Evolutionary conservation across 148 eudicot species (phyloP).

Genomic region (Amaranthus cruentus): DNA sequence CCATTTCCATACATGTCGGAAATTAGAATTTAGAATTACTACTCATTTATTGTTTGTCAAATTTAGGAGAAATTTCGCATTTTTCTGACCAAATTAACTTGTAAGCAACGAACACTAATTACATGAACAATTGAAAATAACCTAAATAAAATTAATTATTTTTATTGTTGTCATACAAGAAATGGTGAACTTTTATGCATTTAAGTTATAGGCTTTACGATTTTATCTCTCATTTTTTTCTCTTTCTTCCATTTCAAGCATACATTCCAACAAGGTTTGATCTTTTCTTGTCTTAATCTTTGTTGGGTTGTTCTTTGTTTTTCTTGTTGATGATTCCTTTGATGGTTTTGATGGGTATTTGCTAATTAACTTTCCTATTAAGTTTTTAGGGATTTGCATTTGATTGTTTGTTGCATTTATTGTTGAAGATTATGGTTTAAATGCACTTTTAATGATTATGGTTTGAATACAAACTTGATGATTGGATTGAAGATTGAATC

Average conservation of each 20-base stretch:
- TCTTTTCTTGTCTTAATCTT: not conserved
- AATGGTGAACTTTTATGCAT: not conserved
- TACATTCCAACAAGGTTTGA: slow-evolving; percentile 9
- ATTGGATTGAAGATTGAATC: slow-evolving; percentile 8
- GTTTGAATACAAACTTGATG: not conserved
- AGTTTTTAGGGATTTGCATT: slow-evolving; percentile 1
- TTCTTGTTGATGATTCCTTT: slow-evolving; percentile 1
- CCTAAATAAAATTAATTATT: not conserved
- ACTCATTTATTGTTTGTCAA: not conserved
- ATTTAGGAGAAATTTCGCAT: not conserved
- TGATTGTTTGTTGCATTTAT: slow-evolving; percentile 3
- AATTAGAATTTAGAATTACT: not conserved
- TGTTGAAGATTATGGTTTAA: not conserved
- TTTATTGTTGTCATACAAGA: slow-evolving; percentile 4
- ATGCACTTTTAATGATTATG: not conserved
- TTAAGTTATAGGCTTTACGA: slow-evolving; percentile 17
- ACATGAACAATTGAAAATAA: no score
- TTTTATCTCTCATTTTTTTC: slow-evolving; percentile 20
- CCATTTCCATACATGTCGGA: slow-evolving; percentile 9
- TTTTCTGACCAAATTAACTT: not conserved
- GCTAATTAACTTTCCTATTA: not conserved
- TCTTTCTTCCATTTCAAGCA: slow-evolving; percentile 28
- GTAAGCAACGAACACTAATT: not conserved
- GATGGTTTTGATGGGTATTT: slow-evolving; percentile 3
- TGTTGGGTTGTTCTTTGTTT: not conserved